Percentiles rank a stretch among this genome's conserved stretches.
Conservation (phyloP, 1,139 yeast species). For the Debaryomycetaceae sp. region DNA sequence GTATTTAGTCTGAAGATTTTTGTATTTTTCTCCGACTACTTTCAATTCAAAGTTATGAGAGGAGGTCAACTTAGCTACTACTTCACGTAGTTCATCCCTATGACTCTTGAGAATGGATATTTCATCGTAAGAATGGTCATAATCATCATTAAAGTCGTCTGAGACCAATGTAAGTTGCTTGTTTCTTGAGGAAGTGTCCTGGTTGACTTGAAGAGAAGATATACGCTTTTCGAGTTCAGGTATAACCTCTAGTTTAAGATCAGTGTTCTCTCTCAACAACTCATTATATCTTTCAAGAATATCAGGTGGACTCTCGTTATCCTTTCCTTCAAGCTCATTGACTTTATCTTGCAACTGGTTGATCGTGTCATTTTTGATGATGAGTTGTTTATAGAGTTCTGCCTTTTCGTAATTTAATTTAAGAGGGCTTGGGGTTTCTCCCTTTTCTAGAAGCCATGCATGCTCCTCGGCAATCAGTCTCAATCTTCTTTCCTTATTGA, state of each 20-base stretch:
- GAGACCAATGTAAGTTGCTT: conserved; percentile 20
- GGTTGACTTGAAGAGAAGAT: conserved; percentile 9
- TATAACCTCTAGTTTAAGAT: conserved; percentile 37
- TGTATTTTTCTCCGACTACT: conserved; percentile 42
- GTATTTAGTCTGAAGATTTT: conserved; percentile 36
- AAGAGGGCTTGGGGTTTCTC: conserved; percentile 51
- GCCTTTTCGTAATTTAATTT: conserved; percentile 58
- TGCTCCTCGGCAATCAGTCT: conserved; percentile 72
- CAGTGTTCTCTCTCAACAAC: conserved; percentile 39
- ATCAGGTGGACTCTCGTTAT: conserved; percentile 13
- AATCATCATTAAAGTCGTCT: conserved; percentile 4
- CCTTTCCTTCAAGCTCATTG: conserved; percentile 25
- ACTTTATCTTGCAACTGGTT: conserved; percentile 42
- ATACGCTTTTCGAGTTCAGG: conserved; percentile 41
- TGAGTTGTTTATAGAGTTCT: conserved; percentile 45
- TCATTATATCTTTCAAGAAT: conserved; percentile 38
- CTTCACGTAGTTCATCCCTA: conserved; percentile 59
- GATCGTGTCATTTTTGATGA: conserved; percentile 46
- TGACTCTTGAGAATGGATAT: conserved; percentile 44
- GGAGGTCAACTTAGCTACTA: conserved; percentile 36
- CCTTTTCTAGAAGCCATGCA: conserved; percentile 53
- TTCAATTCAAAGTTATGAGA: conserved; percentile 37
- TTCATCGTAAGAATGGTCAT: conserved; percentile 26
- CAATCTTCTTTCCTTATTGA: conserved; percentile 62
- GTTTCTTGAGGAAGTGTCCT: conserved; percentile 5